Percentiles rank a stretch among this genome's conserved stretches.
Conservation (phyloP, 495 filamentous ascomycete species). For the Talaromyces ruber region DNA sequence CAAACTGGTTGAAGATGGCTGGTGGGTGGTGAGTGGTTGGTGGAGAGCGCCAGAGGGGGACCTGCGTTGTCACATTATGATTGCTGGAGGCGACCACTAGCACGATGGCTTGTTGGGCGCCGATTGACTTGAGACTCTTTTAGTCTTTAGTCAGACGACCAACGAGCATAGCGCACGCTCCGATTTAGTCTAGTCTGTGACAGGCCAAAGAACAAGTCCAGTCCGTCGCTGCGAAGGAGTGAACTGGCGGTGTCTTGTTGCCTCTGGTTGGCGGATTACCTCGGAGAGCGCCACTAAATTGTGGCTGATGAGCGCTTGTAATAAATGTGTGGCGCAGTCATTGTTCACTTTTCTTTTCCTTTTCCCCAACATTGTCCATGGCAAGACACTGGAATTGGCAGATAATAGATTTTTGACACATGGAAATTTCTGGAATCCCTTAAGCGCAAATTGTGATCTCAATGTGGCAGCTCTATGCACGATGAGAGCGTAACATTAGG, state of each 20-base stretch:
- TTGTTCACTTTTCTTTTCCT: background rate
- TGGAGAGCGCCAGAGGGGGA: slow-evolving; percentile 18
- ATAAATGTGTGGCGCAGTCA: background rate
- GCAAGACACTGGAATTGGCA: too few species aligned
- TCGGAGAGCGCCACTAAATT: slow-evolving; percentile 21
- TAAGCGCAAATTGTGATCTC: too few species aligned
- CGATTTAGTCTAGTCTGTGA: background rate
- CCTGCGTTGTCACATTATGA: slow-evolving; percentile 18
- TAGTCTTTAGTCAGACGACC: background rate
- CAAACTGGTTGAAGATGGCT: background rate
- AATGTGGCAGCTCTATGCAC: too few species aligned
- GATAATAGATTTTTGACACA: too few species aligned
- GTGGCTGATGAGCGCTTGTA: slow-evolving; percentile 18
- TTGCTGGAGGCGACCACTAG: slow-evolving; percentile 4
- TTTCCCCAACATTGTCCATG: background rate
- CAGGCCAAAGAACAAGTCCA: background rate
- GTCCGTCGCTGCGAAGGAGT: background rate
- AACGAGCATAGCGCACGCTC: too few species aligned
- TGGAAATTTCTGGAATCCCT: too few species aligned
- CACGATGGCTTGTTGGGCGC: background rate
- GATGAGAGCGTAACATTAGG: background rate
- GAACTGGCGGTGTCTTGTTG: background rate
- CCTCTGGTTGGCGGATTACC: slow-evolving; percentile 19
- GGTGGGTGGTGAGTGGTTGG: background rate
- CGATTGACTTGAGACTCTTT: background rate